Base-by-base conservation (phyloP, 108 stramenopile genomes). In the Cyclotella sp. region DNA sequence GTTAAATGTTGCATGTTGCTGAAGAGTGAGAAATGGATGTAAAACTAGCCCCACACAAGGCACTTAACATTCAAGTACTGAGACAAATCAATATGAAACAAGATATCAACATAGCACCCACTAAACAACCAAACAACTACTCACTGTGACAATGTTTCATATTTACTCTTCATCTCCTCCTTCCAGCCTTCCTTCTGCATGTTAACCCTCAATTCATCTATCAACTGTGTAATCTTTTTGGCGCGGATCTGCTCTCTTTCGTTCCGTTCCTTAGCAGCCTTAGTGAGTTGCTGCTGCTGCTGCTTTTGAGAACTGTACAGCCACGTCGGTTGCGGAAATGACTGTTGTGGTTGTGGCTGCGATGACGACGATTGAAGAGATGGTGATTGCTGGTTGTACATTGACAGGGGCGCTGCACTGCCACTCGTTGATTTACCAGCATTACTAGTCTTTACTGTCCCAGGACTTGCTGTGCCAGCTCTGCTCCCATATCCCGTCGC, bases 111-210 rank as follows among this genome's bases (percentile, higher is more conserved):
- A 0, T 40, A 6, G 7, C 43, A 53, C 40, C n/a, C 14, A 10
- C 24, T 18, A 3, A 18, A 74, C 22, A 58, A 58, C 19, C 1
- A 75, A 21, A 54, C 6, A 1, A 70, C 8, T 15, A 90, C 90
- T 88, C 83, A 91, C 94, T 88, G 86, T 14, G 89, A 90, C 62
- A 95, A 73, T 26, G 88, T 92, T 55, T 93, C 88, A 75, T 90
- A 91, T 70, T 95, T 95, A 77, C 91, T 93, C 75, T 89, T 88
- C 70, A 89, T 76, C 72, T 91, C 91, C 41, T 89, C 78, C 67
- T 89, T 84, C 89, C 89, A 90, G 0, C 94, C 94, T 24, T 83
- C 94, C 22, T 89, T 59, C 63, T 92, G 80, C 91, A 95, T 95
- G 21, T 84, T 84, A 14, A 68, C 30, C 3, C 94, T 75, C 39